Base-by-base conservation (phyloP, 2,329 filamentous ascomycete species). In the Thielaviopsis cerberus region DNA sequence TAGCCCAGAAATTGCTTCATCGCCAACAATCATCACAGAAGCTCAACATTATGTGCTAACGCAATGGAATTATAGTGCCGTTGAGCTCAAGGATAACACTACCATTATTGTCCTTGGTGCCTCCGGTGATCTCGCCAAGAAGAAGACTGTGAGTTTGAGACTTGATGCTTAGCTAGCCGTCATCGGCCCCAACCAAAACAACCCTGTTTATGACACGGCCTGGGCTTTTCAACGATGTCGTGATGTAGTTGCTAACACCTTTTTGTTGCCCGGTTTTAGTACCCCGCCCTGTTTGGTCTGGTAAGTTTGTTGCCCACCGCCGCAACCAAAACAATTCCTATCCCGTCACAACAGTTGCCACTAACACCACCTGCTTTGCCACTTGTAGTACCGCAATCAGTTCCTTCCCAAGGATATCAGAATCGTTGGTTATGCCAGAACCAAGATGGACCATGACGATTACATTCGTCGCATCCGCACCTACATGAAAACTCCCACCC, bases 71-170 rank as follows among this genome's bases (percentile, higher is more conserved):
- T 37, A 41, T 71, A 94, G 88, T 69, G 83, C 81, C 67, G 79
- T 94, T 73, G 92, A 98, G 81, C 84, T 98, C 69, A 98, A 96
- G 79, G 88, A 97, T 69, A 94, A 98, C 79, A 98, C 92, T 64
- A 81, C 90, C 69, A 94, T 98, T 67, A 81, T 98, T 67, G 92
- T 98, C 67, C 83, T 98, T 65, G 92, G 92, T 68, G 92, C 92
- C 64, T 98, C 92, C 57, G 92, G 92, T 67, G 92, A 98, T 78
- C 76, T 98, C 65, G 92, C 92, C 55, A 98, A 98, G 81, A 98
- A 98, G 85, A 98, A 98, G 84, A 98, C 92, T 52, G 89, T 94
- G 74, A 70, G 82, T 56, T 50, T 51, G 59, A 58, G 53, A 58
- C 55, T 55, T 52, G 48, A 62, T 60, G 57, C 59, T 57, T 55